Evolutionary conservation across 2,329 filamentous ascomycete species (phyloP), one percentile per base, ranked within the genome.

Genomic region (Monilinia vaccinii-corymbosi): DNA sequence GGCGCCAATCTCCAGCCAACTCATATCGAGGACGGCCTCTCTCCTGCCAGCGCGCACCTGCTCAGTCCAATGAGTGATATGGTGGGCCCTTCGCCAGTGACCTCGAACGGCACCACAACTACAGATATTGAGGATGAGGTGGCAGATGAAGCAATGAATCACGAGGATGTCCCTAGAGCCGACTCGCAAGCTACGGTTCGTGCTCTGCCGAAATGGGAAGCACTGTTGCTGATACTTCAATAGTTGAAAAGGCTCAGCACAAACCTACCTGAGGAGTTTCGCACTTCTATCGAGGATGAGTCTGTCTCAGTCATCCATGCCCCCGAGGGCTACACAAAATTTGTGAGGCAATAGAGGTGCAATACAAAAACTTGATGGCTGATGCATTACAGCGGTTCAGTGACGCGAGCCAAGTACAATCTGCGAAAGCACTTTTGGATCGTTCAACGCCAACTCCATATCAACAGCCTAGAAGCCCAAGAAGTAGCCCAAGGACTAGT

Each of bases 301-400:
- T 87, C 91, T 28, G 81, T 90, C 57, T 97, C 92, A 1, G 92
- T 96, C 58, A 96, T 97, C 66, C 92, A 96, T 77, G 90, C 89
- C 18, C 91, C 92, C 0, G 81, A 90, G 65, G 89, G 87, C 63
- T 97, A 94, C 73, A 81, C 84, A 60, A 83, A 83, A 67, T 96
- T 94, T 82, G 89, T 94, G 73, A 71, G 82, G 46, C 21, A 50
- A 38, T 14, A 25, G 21, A 25, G 21, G 14, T 50, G 16, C 5
- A 40, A 8, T 34, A 8, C 23, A 13, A 57, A 50, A 23, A 32
- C 28, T 40, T 8, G n/a, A 58, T 31, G 18, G 47, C 55, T 58
- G n/a, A 58, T 42, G 2, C 42, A 55, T 28, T 36, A 31, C 42
- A 53, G 51, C 46, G 38, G 8, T 56, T 47, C 42, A 45, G 11